Percentiles rank a stretch among this genome's conserved stretches.
Conservation (phyloP, 495 filamentous ascomycete species). For the Aspergillus funiculosus region DNA sequence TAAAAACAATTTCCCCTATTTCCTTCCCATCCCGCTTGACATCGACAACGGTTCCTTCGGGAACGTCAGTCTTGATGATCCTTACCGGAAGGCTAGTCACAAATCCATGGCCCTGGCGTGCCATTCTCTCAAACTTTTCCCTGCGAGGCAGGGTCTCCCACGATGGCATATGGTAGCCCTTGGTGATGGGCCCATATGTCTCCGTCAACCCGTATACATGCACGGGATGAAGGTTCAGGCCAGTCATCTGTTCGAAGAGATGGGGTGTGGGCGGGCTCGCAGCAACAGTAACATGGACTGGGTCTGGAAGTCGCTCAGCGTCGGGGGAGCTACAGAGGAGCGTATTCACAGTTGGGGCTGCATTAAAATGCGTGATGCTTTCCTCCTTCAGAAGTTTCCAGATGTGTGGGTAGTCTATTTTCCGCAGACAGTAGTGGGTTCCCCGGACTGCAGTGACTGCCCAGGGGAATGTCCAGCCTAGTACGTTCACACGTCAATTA, state of each 20-base stretch:
- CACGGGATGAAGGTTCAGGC: constrained; percentile 81
- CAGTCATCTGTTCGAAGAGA: constrained; percentile 87
- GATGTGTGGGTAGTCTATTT: constrained; percentile 89
- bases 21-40: constrained; percentile 78
- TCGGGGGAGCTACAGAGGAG: constrained; percentile 72
- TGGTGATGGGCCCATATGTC: constrained; percentile 94
- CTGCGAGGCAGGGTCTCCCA: constrained; percentile 67
- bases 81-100: constrained; percentile 74
- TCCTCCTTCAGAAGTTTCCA: constrained; percentile 83
- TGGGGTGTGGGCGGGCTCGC: constrained; percentile 83
- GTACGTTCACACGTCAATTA: background rate
- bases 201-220: constrained; percentile 95
- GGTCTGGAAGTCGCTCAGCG: constrained; percentile 60
- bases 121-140: constrained; percentile 81
- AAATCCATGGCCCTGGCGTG: constrained; percentile 90
- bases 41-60: constrained; percentile 63
- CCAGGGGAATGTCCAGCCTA: constrained; percentile 79
- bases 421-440: constrained; percentile 90
- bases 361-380: constrained; percentile 87
- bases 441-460: constrained; percentile 84
- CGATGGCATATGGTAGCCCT: constrained; percentile 75
- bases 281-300: constrained; percentile 86
- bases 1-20: constrained; percentile 88
- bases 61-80: constrained; percentile 71
- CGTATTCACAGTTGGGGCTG: constrained; percentile 94